Evolutionary conservation across 768 basidiomycete species (phyloP), one percentile per base, ranked within the genome.

Genomic region (Lactarius indigo): DNA sequence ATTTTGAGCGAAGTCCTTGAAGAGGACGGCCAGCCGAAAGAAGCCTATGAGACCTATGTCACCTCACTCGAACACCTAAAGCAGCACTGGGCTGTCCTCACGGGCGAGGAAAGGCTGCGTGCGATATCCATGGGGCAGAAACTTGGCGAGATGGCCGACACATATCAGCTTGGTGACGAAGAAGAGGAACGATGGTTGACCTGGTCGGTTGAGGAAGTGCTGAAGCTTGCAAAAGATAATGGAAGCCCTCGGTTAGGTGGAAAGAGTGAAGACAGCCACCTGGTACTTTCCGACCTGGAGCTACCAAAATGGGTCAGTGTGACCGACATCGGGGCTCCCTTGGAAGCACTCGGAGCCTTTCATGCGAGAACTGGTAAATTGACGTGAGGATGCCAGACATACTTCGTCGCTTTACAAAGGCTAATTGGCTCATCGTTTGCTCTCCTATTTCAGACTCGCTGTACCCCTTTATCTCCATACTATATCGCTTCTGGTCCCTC

Each of bases 381-480:
- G n/a, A 82, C 87, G 87, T 88, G 72, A 65, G 83, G 77, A n/a
- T 18, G 37, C 20, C 44, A 1, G 33, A 59, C n/a, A 35, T 61
- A 3, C 26, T 39, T 15, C 55, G 58, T 30, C 44, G 61, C n/a
- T 69, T 66, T 54, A n/a, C 63, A 74, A 20, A 9, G 50, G 57
- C 39, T 65, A 31, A 61, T 71, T 47, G 33, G 28, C 56, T 33
- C 44, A 57, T 63, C 39, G 52, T 59, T 41, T 59, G 26, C 44
- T 10, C 3, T 30, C 56, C 15, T 13, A 13, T 17, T 1, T 59
- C 63, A 90, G 89, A 28, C 87, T 83, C 69, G 88, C 89, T 0
- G 78, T 87, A 71, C 83, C 84, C 2, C 79, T 90, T 6, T 90
- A 90, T 74, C 77, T 88, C 12, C 87, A 87, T 67, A 86, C 88